Percentiles rank a stretch among this genome's conserved stretches.
Evolutionary conservation across 2,329 filamentous ascomycete species (phyloP).

Genomic region (Xenoacremonium recifei): DNA sequence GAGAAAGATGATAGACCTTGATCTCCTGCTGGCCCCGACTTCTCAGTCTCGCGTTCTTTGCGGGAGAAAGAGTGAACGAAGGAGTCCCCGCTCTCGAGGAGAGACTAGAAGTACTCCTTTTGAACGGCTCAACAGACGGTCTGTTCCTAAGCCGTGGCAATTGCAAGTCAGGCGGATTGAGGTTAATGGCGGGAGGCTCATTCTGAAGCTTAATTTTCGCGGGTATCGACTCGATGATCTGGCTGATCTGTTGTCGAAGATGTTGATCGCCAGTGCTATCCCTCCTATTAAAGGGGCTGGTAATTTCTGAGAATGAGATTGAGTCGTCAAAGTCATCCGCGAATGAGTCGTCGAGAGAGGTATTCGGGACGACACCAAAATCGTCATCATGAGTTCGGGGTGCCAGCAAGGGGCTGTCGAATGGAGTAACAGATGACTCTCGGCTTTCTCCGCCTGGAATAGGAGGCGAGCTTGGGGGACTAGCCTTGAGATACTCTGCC

Average conservation of each 20-base stretch:
- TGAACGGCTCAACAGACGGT: conserved; percentile 41
- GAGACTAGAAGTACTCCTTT: conserved; percentile 49
- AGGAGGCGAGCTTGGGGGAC: conserved; percentile 51
- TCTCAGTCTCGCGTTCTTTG: conserved; percentile 49
- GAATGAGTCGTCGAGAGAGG: conserved; percentile 43
- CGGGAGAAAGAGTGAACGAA: conserved; percentile 69
- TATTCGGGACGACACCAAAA: conserved; percentile 34
- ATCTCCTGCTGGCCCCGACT: conserved; percentile 67
- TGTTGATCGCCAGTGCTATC: conserved; percentile 58
- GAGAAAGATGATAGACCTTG: conserved; percentile 87
- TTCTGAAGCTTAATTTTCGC: conserved; percentile 73
- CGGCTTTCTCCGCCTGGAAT: conserved; percentile 14
- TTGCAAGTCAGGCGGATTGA: conserved; percentile 59
- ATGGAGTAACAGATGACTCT: conserved; percentile 39
- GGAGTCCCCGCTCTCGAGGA: conserved; percentile 61
- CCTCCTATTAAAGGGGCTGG: conserved; percentile 22
- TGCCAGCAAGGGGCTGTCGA: conserved; percentile 44
- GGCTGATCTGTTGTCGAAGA: conserved; percentile 76
- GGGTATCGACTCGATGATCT: conserved; percentile 75
- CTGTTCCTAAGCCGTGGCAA: conserved; percentile 46
- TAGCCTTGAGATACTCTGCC: conserved; percentile 37
- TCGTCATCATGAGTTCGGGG: conserved; percentile 41
- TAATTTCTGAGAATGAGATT: conserved; percentile 30
- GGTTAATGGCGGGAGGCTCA: conserved; percentile 47
- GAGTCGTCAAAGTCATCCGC: conserved; percentile 47